These are phyloP conservation scores for Microsporum ferrugineum DNA, from an alignment of 2,329 filamentous ascomycete species.

Conservation along the genomic window DNA sequence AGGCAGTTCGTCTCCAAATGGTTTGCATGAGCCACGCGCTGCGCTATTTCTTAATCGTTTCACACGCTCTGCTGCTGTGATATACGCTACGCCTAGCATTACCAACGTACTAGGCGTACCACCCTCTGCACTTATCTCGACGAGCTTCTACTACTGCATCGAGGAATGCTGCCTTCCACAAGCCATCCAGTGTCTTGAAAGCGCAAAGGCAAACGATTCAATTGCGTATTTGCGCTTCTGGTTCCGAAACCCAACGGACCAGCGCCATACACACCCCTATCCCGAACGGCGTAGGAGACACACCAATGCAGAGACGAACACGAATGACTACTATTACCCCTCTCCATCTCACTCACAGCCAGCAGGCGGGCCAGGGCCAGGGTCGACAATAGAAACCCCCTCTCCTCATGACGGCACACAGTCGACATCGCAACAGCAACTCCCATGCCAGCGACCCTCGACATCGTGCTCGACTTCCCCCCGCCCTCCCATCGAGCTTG, in stretches of 20 bases:
- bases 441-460: background rate
- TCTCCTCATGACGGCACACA: background rate
- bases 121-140: slow-evolving; percentile 57
- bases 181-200: slow-evolving; percentile 67
- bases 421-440: background rate
- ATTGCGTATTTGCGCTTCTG: slow-evolving; percentile 82
- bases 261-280: background rate
- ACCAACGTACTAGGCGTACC: slow-evolving; percentile 62
- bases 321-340: background rate
- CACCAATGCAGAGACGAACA: background rate
- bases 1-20: slow-evolving; percentile 38
- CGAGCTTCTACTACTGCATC: slow-evolving; percentile 82
- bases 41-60: slow-evolving; percentile 80
- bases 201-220: slow-evolving; percentile 80
- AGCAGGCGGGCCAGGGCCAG: background rate
- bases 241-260: slow-evolving; percentile 41
- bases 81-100: slow-evolving; percentile 74
- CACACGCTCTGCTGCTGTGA: slow-evolving; percentile 67
- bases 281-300: background rate
- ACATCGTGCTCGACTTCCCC: background rate
- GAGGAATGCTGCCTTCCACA: slow-evolving; percentile 64
- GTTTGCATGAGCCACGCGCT: slow-evolving; percentile 62
- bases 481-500: slow-evolving; percentile 50
- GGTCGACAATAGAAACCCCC: background rate
- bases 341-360: background rate